phyloP scores from a whole-genome alignment of 2,329 filamentous ascomycete species.

The Xylariaceae sp. region DNA sequence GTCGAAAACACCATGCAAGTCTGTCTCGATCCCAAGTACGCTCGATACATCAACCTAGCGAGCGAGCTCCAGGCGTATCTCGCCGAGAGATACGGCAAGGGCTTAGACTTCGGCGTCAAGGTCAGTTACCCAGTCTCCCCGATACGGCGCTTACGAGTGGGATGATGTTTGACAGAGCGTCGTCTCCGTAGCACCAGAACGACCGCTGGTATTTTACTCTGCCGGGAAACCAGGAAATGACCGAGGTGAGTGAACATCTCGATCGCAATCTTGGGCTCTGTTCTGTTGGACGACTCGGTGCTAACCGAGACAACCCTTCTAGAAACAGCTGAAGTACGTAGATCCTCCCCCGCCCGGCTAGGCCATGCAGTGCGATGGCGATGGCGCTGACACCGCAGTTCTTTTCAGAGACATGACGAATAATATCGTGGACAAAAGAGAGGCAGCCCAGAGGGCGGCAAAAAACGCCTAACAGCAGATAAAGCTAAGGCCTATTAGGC shows the following conservation, averaged over 20 bases:
- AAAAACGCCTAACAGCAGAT: not conserved
- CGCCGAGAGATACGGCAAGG: conserved; percentile 2
- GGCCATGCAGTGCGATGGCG: no score
- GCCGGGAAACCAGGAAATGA: conserved; percentile 1
- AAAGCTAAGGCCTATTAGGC: no score
- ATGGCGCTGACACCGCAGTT: not conserved
- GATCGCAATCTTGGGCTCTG: no score
- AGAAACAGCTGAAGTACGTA: no score
- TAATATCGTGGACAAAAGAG: not conserved
- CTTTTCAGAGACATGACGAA: not conserved
- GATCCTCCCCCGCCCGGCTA: no score
- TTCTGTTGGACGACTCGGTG: no score
- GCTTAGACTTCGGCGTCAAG: conserved; percentile 12
- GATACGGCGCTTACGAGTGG: no score
- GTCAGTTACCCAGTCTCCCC: not conserved
- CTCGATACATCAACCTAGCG: conserved; percentile 9
- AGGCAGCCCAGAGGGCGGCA: not conserved
- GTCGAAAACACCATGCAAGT: conserved; percentile 7
- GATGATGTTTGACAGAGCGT: no score
- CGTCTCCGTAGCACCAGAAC: conserved; percentile 8
- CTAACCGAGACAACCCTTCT: no score
- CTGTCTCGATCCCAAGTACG: conserved; percentile 4
- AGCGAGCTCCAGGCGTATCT: conserved; percentile 8
- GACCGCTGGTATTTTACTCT: conserved; percentile 18
- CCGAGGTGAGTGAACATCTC: conserved; percentile 4